phyloP scores from a whole-genome alignment of 352 stramenopile species.

The Globisporangium spinosum region DNA sequence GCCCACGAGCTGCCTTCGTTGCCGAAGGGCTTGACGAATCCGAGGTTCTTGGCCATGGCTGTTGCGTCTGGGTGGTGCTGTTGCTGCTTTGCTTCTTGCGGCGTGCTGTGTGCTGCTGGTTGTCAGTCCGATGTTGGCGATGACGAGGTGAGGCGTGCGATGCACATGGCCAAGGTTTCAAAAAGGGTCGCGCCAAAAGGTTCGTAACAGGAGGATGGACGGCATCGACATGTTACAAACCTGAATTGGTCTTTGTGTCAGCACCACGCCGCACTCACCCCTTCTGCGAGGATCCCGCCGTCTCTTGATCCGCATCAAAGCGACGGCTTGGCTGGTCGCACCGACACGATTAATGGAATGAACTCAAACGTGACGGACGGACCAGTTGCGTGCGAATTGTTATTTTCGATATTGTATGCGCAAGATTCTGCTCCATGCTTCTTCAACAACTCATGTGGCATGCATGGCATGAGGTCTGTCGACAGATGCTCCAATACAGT shows the following conservation, averaged over 20 bases:
- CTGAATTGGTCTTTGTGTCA: neutral
- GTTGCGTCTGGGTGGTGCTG: neutral
- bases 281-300: neutral
- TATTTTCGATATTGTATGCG: neutral
- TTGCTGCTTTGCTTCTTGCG: conserved; percentile 10
- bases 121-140: conserved; percentile 1
- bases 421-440: neutral
- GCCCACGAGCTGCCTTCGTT: conserved; percentile 68
- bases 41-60: conserved; percentile 57
- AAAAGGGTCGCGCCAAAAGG: neutral
- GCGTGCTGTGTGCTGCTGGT: conserved; percentile 6
- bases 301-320: neutral
- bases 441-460: conserved; percentile 1
- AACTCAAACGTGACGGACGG: neutral
- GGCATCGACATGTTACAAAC: neutral
- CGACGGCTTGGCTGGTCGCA: neutral
- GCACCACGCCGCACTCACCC: neutral
- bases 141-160: conserved; percentile 2
- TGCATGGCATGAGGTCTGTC: neutral
- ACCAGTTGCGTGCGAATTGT: neutral
- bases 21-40: conserved; percentile 35
- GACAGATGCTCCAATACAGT: neutral
- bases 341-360: neutral
- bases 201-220: conserved; percentile 11
- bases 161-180: neutral